phyloP scores from a whole-genome alignment of 2,329 filamentous ascomycete species.

The Epicoccum sorghinum region DNA sequence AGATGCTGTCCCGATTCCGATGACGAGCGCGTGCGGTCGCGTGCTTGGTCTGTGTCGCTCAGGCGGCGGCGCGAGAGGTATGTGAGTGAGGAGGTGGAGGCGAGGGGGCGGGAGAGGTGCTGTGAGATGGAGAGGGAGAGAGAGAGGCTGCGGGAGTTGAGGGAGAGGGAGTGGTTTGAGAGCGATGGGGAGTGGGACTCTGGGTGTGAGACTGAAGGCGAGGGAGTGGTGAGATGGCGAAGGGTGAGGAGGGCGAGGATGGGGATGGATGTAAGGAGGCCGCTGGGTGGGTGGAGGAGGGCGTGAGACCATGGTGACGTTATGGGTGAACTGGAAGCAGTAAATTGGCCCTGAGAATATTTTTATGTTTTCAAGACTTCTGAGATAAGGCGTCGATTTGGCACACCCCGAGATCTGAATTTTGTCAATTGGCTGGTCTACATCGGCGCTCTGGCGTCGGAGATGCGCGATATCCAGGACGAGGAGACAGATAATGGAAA shows the following conservation, averaged over 20 bases:
- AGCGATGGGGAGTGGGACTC: constrained; percentile 17
- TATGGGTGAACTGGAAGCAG: too few species aligned
- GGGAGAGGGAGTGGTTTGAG: constrained; percentile 11
- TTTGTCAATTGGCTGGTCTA: too few species aligned
- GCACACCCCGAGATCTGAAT: too few species aligned
- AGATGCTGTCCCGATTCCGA: background rate
- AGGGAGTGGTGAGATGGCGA: constrained; percentile 21
- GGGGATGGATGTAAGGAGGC: constrained; percentile 40
- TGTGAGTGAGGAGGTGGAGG: constrained; percentile 36
- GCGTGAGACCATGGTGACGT: background rate
- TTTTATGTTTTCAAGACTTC: too few species aligned
- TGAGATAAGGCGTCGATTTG: too few species aligned
- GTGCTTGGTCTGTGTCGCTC: constrained; percentile 28
- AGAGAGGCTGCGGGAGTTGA: constrained; percentile 21
- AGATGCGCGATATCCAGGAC: background rate
- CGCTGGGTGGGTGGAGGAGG: constrained; percentile 33
- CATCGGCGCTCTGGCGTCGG: background rate
- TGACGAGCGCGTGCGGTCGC: constrained; percentile 6
- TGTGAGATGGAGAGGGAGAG: constrained; percentile 27
- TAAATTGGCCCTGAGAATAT: too few species aligned
- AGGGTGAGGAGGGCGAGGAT: constrained; percentile 38
- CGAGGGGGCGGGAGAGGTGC: constrained; percentile 22
- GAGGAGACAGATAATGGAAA: too few species aligned
- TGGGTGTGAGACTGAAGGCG: constrained; percentile 16
- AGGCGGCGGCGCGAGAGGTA: constrained; percentile 35